Evolutionary conservation across 2,329 filamentous ascomycete species (phyloP).

Genomic region (Hortaea werneckii): DNA sequence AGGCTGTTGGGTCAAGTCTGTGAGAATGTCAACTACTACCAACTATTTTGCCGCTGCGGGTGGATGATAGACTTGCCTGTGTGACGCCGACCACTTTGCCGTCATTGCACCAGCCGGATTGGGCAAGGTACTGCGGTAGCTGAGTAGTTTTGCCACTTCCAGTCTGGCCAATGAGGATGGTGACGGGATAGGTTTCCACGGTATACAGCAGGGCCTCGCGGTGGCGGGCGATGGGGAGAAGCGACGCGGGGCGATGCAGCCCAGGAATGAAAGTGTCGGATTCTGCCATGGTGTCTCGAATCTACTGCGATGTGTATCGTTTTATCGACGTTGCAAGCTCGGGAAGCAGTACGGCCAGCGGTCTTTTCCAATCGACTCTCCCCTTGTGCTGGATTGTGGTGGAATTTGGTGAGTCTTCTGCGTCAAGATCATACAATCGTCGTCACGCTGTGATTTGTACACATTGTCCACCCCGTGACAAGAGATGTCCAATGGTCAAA

Average conservation of each 20-base stretch:
- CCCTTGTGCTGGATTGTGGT: neutral
- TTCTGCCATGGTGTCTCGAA: slow-evolving; percentile 16
- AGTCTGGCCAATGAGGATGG: slow-evolving; percentile 85
- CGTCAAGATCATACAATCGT: too few species aligned
- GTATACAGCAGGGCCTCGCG: slow-evolving; percentile 71
- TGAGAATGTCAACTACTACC: slow-evolving; percentile 22
- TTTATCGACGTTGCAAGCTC: too few species aligned
- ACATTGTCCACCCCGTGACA: too few species aligned
- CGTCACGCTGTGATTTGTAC: too few species aligned
- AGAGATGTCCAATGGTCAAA: too few species aligned
- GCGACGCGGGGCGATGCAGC: slow-evolving; percentile 70
- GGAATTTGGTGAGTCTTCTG: too few species aligned
- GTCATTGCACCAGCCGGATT: slow-evolving; percentile 78
- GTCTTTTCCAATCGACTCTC: neutral
- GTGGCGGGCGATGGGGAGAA: slow-evolving; percentile 81
- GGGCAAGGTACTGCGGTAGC: slow-evolving; percentile 80
- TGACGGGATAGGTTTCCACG: slow-evolving; percentile 73
- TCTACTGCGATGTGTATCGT: too few species aligned
- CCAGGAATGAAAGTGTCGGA: slow-evolving; percentile 56
- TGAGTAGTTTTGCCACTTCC: slow-evolving; percentile 95
- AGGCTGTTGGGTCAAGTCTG: slow-evolving; percentile 46
- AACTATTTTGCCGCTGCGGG: neutral
- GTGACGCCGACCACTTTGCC: slow-evolving; percentile 81
- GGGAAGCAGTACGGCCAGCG: neutral
- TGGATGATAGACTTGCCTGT: slow-evolving; percentile 51